Percentiles rank a stretch among this genome's conserved stretches.
Conservation (phyloP, 345 rosid species). For the Excoecaria agallocha region DNA sequence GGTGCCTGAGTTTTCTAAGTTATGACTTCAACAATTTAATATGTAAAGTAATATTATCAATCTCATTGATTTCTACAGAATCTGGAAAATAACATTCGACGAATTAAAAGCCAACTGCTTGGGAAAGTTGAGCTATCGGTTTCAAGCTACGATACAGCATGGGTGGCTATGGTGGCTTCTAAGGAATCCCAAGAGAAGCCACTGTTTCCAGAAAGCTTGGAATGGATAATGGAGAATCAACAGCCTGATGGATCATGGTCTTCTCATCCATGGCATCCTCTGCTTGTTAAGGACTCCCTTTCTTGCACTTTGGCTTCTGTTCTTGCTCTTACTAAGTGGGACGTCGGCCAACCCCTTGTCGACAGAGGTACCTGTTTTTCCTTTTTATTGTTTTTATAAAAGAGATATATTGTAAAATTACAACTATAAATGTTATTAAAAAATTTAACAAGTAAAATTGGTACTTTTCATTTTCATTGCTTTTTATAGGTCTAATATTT, state of each 20-base stretch:
- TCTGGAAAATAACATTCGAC: too few species aligned
- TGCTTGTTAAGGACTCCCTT: neutral
- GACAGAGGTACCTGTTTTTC: neutral
- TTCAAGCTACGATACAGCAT: neutral
- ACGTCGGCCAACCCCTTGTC: neutral
- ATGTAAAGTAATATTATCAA: too few species aligned
- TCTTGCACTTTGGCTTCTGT: conserved; percentile 1
- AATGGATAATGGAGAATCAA: conserved; percentile 1
- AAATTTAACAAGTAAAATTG: too few species aligned
- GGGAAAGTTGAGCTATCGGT: too few species aligned
- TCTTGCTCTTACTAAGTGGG: neutral
- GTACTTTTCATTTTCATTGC: too few species aligned
- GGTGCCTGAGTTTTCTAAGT: too few species aligned
- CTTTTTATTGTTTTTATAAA: too few species aligned
- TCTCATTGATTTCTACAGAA: too few species aligned
- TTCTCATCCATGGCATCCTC: neutral
- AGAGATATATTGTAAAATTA: too few species aligned
- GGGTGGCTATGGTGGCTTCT: neutral
- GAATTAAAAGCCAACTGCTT: too few species aligned
- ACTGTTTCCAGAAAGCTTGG: neutral
- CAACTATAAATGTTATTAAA: too few species aligned
- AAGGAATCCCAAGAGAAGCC: neutral
- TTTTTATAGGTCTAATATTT: neutral
- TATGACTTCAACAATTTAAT: too few species aligned
- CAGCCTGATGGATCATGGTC: neutral